Conservation (phyloP, 352 stramenopile genomes). For the Phytopythium cucurbitacearum region DNA sequence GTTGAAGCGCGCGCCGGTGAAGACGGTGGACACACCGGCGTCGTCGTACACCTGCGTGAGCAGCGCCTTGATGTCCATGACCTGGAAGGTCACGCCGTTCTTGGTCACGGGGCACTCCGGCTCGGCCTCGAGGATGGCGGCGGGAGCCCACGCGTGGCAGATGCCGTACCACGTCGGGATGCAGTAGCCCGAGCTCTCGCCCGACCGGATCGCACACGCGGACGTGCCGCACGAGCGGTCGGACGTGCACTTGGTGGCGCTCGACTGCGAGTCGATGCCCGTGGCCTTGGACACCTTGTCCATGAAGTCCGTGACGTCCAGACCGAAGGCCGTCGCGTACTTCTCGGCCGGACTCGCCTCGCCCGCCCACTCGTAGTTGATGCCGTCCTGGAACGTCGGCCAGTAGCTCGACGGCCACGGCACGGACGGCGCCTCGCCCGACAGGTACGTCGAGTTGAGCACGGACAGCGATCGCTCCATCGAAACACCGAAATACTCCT, state of each 20-base stretch:
- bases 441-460: slow-evolving; percentile 24
- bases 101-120: slow-evolving; percentile 29
- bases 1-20: slow-evolving; percentile 41
- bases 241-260: slow-evolving; percentile 14
- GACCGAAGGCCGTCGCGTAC: slow-evolving; percentile 34
- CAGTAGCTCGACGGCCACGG: slow-evolving; percentile 61
- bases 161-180: slow-evolving; percentile 42
- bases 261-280: slow-evolving; percentile 23
- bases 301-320: slow-evolving; percentile 29
- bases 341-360: slow-evolving; percentile 28
- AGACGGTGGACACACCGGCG: slow-evolving; percentile 20
- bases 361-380: slow-evolving; percentile 44
- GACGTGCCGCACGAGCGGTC: slow-evolving; percentile 13
- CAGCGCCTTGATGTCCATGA: slow-evolving; percentile 44
- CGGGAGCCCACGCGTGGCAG: slow-evolving; percentile 38
- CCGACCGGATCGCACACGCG: slow-evolving; percentile 23
- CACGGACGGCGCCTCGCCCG: slow-evolving; percentile 7
- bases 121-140: slow-evolving; percentile 32
- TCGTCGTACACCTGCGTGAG: slow-evolving; percentile 38
- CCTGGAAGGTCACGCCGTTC: slow-evolving; percentile 39
- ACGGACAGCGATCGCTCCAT: slow-evolving; percentile 22
- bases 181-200: slow-evolving; percentile 24
- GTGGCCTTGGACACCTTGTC: slow-evolving; percentile 24
- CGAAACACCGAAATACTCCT: slow-evolving; percentile 22
- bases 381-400: slow-evolving; percentile 55